Conservation (phyloP, 2,329 filamentous ascomycete species). For the Pseudofabraea citricarpa region DNA sequence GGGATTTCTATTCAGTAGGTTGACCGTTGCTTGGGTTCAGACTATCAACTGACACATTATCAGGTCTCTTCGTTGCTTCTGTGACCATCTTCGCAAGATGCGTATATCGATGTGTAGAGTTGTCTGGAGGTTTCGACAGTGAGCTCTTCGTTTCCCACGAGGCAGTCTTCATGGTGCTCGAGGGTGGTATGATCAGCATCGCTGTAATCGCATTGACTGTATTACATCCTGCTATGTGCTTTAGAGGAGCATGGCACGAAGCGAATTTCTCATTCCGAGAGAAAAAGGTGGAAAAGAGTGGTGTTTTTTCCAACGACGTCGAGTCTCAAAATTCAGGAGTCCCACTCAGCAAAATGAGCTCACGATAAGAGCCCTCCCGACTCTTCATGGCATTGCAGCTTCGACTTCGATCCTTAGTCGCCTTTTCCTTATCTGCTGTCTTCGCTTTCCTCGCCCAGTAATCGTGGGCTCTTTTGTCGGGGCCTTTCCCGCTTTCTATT, state of each 20-base stretch:
- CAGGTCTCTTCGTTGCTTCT: conserved; percentile 39
- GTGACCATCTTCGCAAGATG: conserved; percentile 51
- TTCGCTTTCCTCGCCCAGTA: no score
- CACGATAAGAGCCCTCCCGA: no score
- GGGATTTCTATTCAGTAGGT: conserved; percentile 3
- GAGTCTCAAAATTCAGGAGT: not conserved
- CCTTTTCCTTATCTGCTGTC: not conserved
- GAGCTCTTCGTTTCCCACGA: conserved; percentile 42
- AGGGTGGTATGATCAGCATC: conserved; percentile 32
- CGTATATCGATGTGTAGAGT: conserved; percentile 51
- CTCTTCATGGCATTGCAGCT: no score
- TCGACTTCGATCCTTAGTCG: no score
- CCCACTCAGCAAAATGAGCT: not conserved
- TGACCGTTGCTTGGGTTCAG: not conserved
- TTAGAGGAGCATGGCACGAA: conserved; percentile 5
- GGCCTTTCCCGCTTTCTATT: not conserved
- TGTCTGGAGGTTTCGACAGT: conserved; percentile 48
- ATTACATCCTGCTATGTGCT: conserved; percentile 24
- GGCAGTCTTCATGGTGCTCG: conserved; percentile 38
- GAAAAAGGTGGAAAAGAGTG: not conserved
- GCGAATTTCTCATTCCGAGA: conserved; percentile 1
- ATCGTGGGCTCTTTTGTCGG: no score
- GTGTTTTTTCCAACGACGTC: not conserved
- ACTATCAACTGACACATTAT: not conserved
- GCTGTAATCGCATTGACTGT: conserved; percentile 24